phyloP scores from a whole-genome alignment of 2,329 filamentous ascomycete genomes.

The Coniochaeta sp. region DNA sequence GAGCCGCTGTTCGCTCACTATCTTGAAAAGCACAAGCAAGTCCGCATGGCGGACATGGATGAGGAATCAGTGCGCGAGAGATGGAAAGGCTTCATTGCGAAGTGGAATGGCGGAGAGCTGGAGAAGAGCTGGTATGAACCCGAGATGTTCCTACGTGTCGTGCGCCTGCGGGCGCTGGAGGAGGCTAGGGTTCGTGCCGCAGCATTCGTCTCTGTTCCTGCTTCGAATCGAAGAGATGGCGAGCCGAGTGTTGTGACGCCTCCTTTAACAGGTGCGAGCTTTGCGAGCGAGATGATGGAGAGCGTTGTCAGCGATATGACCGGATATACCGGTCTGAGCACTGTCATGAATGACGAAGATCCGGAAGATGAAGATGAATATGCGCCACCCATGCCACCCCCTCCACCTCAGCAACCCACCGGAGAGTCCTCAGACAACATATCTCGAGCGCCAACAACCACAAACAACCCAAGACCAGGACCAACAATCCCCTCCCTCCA shows the following conservation, averaged over 20 bases:
- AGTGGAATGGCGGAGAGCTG: slow-evolving; percentile 88
- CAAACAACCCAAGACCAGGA: slow-evolving; percentile 27
- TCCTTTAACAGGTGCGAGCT: slow-evolving; percentile 8
- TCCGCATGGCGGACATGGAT: slow-evolving; percentile 59
- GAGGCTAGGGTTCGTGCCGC: background rate
- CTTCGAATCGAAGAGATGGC: slow-evolving; percentile 10
- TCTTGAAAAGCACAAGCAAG: slow-evolving; percentile 78
- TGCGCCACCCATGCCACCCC: slow-evolving; percentile 35
- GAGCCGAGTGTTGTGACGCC: slow-evolving; percentile 5
- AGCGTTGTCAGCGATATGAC: background rate
- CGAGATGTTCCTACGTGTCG: slow-evolving; percentile 42
- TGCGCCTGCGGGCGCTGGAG: slow-evolving; percentile 28
- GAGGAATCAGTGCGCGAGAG: slow-evolving; percentile 57
- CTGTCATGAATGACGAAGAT: slow-evolving; percentile 19
- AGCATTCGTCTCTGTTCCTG: background rate
- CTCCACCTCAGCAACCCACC: slow-evolving; percentile 32
- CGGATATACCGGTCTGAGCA: background rate
- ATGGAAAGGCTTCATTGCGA: slow-evolving; percentile 88
- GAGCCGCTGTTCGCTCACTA: slow-evolving; percentile 74
- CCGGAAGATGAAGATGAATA: slow-evolving; percentile 53
- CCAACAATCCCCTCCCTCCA: slow-evolving; percentile 62
- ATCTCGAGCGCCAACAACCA: slow-evolving; percentile 7
- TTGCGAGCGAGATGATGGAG: slow-evolving; percentile 6
- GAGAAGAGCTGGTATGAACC: slow-evolving; percentile 93
- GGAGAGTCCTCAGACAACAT: slow-evolving; percentile 19